These are phyloP conservation scores for Oryza rufipogon DNA, from an alignment of 176 grass and related monocot species.

Conservation along the genomic window DNA sequence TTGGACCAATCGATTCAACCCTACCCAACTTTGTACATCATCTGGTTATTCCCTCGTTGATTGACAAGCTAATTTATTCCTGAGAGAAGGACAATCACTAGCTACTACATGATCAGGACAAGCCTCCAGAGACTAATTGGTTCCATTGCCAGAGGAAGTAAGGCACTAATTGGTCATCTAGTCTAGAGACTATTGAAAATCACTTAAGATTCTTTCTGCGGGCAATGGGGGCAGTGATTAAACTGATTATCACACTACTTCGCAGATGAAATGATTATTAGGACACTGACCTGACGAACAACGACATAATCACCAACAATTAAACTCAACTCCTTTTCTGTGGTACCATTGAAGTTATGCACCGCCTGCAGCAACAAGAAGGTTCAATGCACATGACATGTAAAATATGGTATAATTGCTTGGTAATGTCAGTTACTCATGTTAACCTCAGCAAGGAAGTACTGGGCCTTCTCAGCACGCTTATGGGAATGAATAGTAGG, in stretches of 20 bases:
- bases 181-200: neutral
- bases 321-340: constrained; percentile 89
- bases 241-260: constrained; percentile 2
- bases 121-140: neutral
- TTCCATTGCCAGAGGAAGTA: too few species aligned
- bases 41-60: constrained; percentile 21
- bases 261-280: constrained; percentile 17
- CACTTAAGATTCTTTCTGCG: neutral
- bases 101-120: neutral
- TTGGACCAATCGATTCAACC: constrained; percentile 6
- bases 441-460: constrained; percentile 96
- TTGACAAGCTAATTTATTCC: neutral
- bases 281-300: constrained; percentile 78
- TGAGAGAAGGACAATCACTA: neutral
- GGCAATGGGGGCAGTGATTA: neutral
- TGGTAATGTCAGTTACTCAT: constrained; percentile 4
- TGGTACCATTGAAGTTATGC: constrained; percentile 84
- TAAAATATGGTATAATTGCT: constrained; percentile 11
- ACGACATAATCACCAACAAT: constrained; percentile 97
- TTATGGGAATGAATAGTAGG: constrained; percentile 77
- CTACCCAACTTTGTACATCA: neutral
- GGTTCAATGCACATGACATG: constrained; percentile 8
- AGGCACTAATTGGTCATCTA: neutral
- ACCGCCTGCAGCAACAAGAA: constrained; percentile 66
- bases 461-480: constrained; percentile 86